These are phyloP conservation scores for Suillus subluteus DNA, from an alignment of 768 basidiomycete genomes.

Conservation along the genomic window DNA sequence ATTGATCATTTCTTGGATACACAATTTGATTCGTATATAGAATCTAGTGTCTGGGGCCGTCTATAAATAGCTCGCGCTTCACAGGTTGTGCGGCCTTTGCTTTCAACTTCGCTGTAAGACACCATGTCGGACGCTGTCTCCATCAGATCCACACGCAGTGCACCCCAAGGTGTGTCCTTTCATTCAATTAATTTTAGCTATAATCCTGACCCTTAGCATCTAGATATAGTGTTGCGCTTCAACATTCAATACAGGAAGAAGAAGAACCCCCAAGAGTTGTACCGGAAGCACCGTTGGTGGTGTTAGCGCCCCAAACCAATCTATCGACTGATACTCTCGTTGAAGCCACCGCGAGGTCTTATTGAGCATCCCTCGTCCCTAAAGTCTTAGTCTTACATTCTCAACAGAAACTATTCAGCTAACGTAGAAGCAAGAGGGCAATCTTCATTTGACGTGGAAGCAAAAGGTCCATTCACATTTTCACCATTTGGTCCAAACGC, in stretches of 20 bases:
- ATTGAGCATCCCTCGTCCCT: neutral
- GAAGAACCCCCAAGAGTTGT: neutral
- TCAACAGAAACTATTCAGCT: too few species aligned
- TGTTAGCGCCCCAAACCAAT: neutral
- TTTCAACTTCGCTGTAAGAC: neutral
- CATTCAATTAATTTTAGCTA: neutral
- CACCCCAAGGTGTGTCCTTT: conserved; percentile 2
- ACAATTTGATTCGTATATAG: neutral
- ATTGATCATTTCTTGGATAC: neutral
- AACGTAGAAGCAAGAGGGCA: too few species aligned
- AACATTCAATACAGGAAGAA: neutral
- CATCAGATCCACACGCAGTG: neutral
- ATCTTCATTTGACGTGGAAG: neutral
- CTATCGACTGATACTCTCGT: neutral
- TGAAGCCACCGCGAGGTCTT: neutral
- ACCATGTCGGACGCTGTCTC: neutral
- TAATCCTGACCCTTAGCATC: neutral
- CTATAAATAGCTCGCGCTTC: neutral
- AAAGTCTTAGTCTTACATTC: neutral
- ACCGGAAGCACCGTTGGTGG: neutral
- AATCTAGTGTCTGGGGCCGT: neutral
- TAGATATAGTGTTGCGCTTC: neutral
- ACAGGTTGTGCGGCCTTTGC: neutral
- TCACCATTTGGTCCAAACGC: conserved; percentile 14
- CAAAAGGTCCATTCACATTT: conserved; percentile 14